Evolutionary conservation across 306 rosid genomes (phyloP).

Genomic region (Quercus engelmannii): DNA sequence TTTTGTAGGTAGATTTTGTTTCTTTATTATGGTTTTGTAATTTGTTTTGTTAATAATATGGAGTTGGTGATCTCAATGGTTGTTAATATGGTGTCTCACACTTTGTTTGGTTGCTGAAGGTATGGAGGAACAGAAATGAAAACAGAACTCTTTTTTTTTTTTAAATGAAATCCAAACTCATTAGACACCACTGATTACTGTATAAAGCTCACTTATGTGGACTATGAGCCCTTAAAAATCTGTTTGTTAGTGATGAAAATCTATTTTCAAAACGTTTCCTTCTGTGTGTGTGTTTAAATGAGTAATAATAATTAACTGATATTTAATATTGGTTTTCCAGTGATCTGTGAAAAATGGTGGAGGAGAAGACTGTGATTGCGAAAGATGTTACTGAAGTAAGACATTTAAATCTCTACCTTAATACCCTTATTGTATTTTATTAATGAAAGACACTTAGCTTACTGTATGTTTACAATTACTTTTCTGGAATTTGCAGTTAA

Average conservation of each 20-base stretch:
- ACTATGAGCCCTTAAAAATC: not conserved
- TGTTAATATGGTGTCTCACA: not conserved
- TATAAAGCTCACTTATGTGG: no score
- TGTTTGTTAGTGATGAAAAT: not conserved
- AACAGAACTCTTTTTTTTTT: no score
- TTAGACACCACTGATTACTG: no score
- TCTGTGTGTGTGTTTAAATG: not conserved
- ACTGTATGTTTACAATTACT: not conserved
- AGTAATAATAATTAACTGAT: not conserved
- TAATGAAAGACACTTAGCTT: conserved; percentile 4
- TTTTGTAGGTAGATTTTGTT: not conserved
- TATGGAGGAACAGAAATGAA: not conserved
- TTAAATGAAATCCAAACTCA: no score
- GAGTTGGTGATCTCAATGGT: not conserved
- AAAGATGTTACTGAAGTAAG: conserved; percentile 85
- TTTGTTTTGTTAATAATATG: not conserved
- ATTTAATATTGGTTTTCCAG: conserved; percentile 19
- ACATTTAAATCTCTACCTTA: not conserved
- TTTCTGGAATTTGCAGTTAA: conserved; percentile 41
- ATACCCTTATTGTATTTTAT: not conserved
- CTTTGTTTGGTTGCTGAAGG: conserved; percentile 2
- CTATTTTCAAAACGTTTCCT: not conserved
- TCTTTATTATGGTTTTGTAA: not conserved
- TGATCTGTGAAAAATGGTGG: conserved; percentile 55
- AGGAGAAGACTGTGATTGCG: conserved; percentile 63